Conservation (phyloP, 768 basidiomycete genomes). For the Auriculariales sp. region DNA sequence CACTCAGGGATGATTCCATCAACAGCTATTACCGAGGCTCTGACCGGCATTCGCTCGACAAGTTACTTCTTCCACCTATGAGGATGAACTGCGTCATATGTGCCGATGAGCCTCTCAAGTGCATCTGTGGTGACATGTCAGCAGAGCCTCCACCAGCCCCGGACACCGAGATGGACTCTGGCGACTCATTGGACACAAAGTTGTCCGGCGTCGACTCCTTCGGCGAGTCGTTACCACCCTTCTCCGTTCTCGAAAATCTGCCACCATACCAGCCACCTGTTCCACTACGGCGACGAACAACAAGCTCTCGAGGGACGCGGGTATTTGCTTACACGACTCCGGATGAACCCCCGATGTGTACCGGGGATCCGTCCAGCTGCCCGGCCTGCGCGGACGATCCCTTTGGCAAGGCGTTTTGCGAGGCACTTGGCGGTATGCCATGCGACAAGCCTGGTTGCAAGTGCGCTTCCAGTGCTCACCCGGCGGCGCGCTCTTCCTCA, state of each 20-base stretch:
- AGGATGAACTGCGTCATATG: too few species aligned
- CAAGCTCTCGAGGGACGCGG: background rate
- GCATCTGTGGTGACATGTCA: too few species aligned
- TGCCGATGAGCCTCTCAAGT: too few species aligned
- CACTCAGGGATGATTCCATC: too few species aligned
- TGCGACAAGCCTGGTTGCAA: slow-evolving; percentile 19
- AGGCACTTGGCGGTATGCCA: slow-evolving; percentile 50
- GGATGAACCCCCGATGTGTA: slow-evolving; percentile 28
- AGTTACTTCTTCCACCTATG: too few species aligned
- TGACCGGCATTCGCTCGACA: too few species aligned
- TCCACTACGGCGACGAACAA: slow-evolving; percentile 50
- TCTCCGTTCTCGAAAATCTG: slow-evolving; percentile 62
- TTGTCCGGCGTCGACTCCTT: slow-evolving; percentile 1
- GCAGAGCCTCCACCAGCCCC: too few species aligned
- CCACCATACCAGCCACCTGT: slow-evolving; percentile 73
- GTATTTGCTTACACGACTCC: slow-evolving; percentile 1
- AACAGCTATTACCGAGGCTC: too few species aligned
- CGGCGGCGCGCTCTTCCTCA: background rate
- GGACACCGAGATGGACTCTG: too few species aligned
- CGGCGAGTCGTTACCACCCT: slow-evolving; percentile 2
- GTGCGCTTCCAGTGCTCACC: background rate
- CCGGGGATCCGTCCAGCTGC: slow-evolving; percentile 80
- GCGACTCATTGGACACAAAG: too few species aligned
- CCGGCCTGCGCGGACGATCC: slow-evolving; percentile 71
- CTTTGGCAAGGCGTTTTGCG: slow-evolving; percentile 81